Conservation (phyloP, 2,329 filamentous ascomycete genomes). For the Berkeleyomyces rouxiae region DNA sequence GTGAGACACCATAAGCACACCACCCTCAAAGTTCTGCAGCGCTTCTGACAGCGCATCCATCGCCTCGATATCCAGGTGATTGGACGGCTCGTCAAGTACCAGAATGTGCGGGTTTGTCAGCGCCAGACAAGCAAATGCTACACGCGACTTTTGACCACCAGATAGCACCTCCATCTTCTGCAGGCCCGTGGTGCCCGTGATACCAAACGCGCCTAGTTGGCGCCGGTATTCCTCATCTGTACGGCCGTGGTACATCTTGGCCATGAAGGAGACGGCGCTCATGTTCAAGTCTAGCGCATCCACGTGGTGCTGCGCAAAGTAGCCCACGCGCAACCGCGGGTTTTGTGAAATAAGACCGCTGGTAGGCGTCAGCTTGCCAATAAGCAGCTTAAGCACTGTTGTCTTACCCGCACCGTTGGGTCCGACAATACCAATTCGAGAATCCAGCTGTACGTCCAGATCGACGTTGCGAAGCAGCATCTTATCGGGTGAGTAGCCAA, state of each 20-base stretch:
- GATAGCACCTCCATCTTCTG: conserved; percentile 92
- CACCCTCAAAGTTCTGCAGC: conserved; percentile 73
- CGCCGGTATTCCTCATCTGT: conserved; percentile 94
- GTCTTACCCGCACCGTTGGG: conserved; percentile 98
- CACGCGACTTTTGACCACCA: conserved; percentile 94
- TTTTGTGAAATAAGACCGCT: conserved; percentile 76
- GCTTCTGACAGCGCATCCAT: conserved; percentile 90
- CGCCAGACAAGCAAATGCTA: conserved; percentile 92
- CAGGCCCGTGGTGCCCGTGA: conserved; percentile 86
- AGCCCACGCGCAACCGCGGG: conserved; percentile 76
- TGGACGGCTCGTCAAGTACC: conserved; percentile 94
- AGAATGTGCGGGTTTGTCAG: conserved; percentile 91
- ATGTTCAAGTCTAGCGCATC: conserved; percentile 82
- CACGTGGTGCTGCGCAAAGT: conserved; percentile 97
- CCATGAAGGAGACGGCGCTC: conserved; percentile 91
- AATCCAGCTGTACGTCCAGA: conserved; percentile 92
- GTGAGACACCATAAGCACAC: conserved; percentile 96
- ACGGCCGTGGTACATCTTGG: conserved; percentile 74
- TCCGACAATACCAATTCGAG: conserved; percentile 95
- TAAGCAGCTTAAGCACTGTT: conserved; percentile 93
- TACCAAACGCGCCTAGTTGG: conserved; percentile 77
- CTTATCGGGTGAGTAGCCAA: conserved; percentile 71
- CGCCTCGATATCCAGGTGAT: conserved; percentile 96
- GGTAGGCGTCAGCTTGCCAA: conserved; percentile 62
- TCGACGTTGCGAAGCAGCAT: conserved; percentile 74